phyloP scores from a whole-genome alignment of 1,284 basidiomycete genomes.

The Moesziomyces sp. region DNA sequence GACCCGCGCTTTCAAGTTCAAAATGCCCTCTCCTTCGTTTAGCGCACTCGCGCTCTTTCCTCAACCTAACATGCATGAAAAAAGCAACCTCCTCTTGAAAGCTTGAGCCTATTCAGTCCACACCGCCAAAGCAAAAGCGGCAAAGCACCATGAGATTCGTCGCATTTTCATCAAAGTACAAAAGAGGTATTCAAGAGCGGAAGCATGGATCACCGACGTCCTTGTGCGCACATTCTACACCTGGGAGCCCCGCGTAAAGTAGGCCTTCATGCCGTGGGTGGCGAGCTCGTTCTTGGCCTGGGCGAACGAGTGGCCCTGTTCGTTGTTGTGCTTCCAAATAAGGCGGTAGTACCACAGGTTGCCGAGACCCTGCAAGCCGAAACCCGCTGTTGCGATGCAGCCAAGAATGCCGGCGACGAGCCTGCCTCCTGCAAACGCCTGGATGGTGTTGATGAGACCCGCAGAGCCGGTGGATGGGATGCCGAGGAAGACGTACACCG shows the following conservation, averaged over 20 bases:
- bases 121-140: neutral
- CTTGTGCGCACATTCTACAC: constrained; percentile 7
- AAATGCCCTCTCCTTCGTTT: neutral
- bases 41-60: too few relatives aligned
- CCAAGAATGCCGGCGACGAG: constrained; percentile 72
- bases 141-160: neutral
- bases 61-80: neutral
- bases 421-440: constrained; percentile 67
- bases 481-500: constrained; percentile 71
- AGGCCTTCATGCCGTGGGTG: constrained; percentile 84
- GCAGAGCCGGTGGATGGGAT: constrained; percentile 84
- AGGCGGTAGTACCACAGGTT: constrained; percentile 81
- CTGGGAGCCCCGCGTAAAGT: constrained; percentile 71
- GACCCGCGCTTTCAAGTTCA: neutral
- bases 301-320: constrained; percentile 69
- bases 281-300: constrained; percentile 87
- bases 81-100: too few relatives aligned
- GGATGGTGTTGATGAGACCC: constrained; percentile 91
- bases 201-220: too few relatives aligned
- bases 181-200: neutral
- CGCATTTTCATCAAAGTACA: constrained; percentile 22
- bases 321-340: constrained; percentile 86
- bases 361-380: constrained; percentile 85
- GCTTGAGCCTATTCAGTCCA: neutral
- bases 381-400: constrained; percentile 82